Conservation (phyloP, 139 green algal species). For the Zygnema cylindricum region DNA sequence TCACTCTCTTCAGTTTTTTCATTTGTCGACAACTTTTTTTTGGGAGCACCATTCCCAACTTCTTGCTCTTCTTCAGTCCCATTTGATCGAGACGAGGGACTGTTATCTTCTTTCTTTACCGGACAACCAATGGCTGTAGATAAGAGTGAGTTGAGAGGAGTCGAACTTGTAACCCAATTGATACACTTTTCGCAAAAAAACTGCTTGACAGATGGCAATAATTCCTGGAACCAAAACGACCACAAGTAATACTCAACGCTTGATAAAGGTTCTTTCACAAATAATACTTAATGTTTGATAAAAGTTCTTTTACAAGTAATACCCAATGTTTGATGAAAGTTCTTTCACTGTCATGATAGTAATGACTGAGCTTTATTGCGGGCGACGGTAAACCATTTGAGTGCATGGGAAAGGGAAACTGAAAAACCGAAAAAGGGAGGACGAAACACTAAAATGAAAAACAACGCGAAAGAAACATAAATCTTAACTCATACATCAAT, state of each 20-base stretch:
- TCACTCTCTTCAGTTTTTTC: background rate
- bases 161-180: background rate
- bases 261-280: background rate
- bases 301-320: background rate
- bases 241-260: background rate
- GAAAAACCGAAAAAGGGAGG: no score
- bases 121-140: background rate
- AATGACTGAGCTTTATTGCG: no score
- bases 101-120: background rate
- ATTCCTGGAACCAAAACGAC: background rate
- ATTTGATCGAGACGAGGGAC: background rate
- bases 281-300: background rate
- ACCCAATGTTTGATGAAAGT: background rate
- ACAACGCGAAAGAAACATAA: no score
- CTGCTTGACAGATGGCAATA: background rate
- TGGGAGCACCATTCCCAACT: no score
- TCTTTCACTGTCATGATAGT: no score
- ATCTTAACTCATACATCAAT: no score
- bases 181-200: background rate
- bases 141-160: background rate
- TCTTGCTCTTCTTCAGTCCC: background rate
- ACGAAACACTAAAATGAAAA: no score
- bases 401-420: no score
- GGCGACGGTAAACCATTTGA: no score
- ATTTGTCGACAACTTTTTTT: background rate